These are phyloP conservation scores for Lumnitzera littorea DNA, from an alignment of 345 rosid genomes.

Conservation along the genomic window DNA sequence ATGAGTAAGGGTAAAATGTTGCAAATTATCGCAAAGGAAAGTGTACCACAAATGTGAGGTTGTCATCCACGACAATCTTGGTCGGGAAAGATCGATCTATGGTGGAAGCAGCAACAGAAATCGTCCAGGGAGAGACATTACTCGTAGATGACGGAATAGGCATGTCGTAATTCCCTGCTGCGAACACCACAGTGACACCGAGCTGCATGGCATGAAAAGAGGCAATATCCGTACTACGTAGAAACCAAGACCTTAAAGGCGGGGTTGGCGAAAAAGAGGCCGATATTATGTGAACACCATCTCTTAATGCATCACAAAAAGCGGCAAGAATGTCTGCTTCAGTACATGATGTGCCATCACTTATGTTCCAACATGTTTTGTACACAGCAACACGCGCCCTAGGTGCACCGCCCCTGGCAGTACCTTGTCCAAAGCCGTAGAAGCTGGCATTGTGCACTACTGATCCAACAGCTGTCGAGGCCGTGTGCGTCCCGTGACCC, in stretches of 20 bases:
- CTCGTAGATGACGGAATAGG: conserved; percentile 31
- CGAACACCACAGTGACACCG: conserved; percentile 54
- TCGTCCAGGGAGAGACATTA: conserved; percentile 55
- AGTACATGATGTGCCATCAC: conserved; percentile 21
- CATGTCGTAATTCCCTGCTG: conserved; percentile 41
- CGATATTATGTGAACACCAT: conserved; percentile 46
- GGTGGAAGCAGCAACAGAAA: conserved; percentile 53
- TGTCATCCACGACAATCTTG: conserved; percentile 21
- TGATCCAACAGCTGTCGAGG: conserved; percentile 54
- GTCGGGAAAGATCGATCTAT: conserved; percentile 47
- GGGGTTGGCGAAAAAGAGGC: conserved; percentile 46
- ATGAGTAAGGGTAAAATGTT: no score
- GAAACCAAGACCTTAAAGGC: conserved; percentile 36
- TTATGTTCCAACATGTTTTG: conserved; percentile 44
- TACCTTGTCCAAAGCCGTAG: conserved; percentile 33
- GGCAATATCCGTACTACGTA: conserved; percentile 28
- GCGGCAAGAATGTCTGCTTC: conserved; percentile 56
- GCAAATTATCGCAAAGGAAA: no score
- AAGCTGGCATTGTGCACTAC: conserved; percentile 27
- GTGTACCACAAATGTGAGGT: conserved; percentile 35
- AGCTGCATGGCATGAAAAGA: conserved; percentile 49
- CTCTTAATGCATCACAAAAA: conserved; percentile 43
- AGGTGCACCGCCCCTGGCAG: conserved; percentile 58
- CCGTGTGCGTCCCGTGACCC: conserved; percentile 68
- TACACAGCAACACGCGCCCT: conserved; percentile 51